These are phyloP conservation scores for Apiosordaria backusii DNA, from an alignment of 495 filamentous ascomycete species.

Conservation along the genomic window DNA sequence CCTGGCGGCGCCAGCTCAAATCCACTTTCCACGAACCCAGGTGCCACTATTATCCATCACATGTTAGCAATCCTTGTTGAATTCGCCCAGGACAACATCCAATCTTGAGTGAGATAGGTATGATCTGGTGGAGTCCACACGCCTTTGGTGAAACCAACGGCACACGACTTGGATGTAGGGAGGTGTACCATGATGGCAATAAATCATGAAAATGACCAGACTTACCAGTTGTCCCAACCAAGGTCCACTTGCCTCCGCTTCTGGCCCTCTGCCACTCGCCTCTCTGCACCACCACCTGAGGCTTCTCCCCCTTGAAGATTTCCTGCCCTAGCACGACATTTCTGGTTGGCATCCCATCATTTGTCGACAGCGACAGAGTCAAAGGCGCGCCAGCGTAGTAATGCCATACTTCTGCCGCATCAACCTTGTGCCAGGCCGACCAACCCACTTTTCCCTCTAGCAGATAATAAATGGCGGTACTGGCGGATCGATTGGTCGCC, in stretches of 20 bases:
- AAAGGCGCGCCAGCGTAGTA: conserved; percentile 49
- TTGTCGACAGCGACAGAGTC: conserved; percentile 35
- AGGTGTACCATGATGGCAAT: no score
- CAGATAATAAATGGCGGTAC: conserved; percentile 50
- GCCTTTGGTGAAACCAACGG: no score
- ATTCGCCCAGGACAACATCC: no score
- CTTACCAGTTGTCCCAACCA: conserved; percentile 46
- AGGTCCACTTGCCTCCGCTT: conserved; percentile 45
- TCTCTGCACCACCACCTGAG: conserved; percentile 40
- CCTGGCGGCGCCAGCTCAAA: conserved; percentile 37
- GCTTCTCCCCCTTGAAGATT: conserved; percentile 37
- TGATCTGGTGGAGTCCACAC: no score
- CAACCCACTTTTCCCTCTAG: conserved; percentile 38
- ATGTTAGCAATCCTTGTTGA: not conserved
- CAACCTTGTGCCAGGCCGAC: conserved; percentile 48
- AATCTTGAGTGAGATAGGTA: no score
- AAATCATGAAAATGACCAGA: conserved; percentile 6
- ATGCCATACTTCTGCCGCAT: conserved; percentile 49
- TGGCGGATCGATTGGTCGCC: conserved; percentile 38
- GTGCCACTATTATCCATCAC: conserved; percentile 28
- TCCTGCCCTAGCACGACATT: conserved; percentile 38
- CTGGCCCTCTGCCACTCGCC: conserved; percentile 44
- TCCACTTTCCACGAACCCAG: conserved; percentile 36
- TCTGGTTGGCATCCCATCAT: conserved; percentile 32
- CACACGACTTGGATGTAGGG: no score